phyloP scores from a whole-genome alignment of 2,329 filamentous ascomycete genomes.

The Cladophialophora bantiana region DNA sequence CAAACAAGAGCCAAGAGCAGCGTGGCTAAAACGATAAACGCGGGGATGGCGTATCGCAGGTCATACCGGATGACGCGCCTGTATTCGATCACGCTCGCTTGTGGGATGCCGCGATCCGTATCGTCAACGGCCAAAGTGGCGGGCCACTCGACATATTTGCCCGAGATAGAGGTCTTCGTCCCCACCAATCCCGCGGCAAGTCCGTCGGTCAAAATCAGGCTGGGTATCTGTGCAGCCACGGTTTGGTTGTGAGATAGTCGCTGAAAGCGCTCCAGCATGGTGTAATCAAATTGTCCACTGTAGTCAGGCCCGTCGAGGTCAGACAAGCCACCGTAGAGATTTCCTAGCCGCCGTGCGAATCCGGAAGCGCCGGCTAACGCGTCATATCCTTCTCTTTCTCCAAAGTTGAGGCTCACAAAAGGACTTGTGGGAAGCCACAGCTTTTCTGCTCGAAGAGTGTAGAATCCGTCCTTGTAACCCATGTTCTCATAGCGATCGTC shows the following conservation, averaged over 20 bases:
- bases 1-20: slow-evolving; percentile 20
- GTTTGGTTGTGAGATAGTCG: slow-evolving; percentile 43
- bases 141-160: slow-evolving; percentile 19
- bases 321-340: slow-evolving; percentile 15
- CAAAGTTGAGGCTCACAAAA: slow-evolving; percentile 12
- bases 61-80: slow-evolving; percentile 45
- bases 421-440: slow-evolving; percentile 22
- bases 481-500: slow-evolving; percentile 21
- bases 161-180: slow-evolving; percentile 27
- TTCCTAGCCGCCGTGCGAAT: slow-evolving; percentile 21
- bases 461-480: slow-evolving; percentile 23
- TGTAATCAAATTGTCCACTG: slow-evolving; percentile 47
- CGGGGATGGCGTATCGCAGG: slow-evolving; percentile 47
- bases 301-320: slow-evolving; percentile 43
- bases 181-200: slow-evolving; percentile 20
- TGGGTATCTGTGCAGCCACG: slow-evolving; percentile 48
- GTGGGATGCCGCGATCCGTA: slow-evolving; percentile 17
- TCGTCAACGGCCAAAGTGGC: slow-evolving; percentile 24
- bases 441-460: slow-evolving; percentile 22
- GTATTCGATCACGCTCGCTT: slow-evolving; percentile 40
- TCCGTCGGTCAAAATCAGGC: slow-evolving; percentile 56
- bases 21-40: slow-evolving; percentile 27
- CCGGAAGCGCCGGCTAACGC: slow-evolving; percentile 20
- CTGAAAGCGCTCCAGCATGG: slow-evolving; percentile 53
- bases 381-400: slow-evolving; percentile 23